Evolutionary conservation across 768 basidiomycete genomes (phyloP), one percentile per base, ranked within the genome.

Genomic region (Termitomyces sp.): DNA sequence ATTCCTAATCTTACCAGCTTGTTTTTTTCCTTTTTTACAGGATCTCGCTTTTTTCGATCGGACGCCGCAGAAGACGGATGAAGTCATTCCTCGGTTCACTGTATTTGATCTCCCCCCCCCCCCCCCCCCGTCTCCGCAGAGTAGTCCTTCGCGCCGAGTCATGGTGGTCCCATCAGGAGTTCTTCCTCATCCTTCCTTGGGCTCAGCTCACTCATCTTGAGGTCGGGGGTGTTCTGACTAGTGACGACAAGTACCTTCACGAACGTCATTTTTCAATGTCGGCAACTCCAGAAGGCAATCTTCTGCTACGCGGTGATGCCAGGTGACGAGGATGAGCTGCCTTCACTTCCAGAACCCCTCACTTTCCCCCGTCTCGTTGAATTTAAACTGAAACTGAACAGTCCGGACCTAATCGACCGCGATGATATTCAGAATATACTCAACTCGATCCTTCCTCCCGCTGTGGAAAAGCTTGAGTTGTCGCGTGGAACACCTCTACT

Each of bases 131-230:
- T 38, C 56, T 46, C 12, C 22, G 22, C 35, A 55, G 2, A n/a
- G 9, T 57, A 2, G 24, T 35, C 12, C 56, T 57, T 35, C 33
- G 18, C 5, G 33, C 18, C 22, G 18, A 40, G 5, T 20, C 55
- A 44, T 18, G 20, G 42, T 35, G 28, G 46, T 20, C 48, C 12
- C 8, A 33, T 18, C 12, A 22, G 2, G 46, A 35, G 18, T 11
- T 33, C 12, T n/a, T 7, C n/a, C 44, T 57, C 16, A 24, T 57
- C 33, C 44, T 57, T 28, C 45, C 56, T 13, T 57, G 56, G 56
- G 20, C 44, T 3, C 44, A 57, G 20, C 45, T 57, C 16, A 57
- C 56, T 35, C 56, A 24, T 24, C 39, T 57, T 9, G 22, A 36
- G 33, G 22, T 57, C 4, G 55, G 24, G 13, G 16, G 42, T 7